Conservation (phyloP, 345 rosid species). For the Rhizophora apiculata region DNA sequence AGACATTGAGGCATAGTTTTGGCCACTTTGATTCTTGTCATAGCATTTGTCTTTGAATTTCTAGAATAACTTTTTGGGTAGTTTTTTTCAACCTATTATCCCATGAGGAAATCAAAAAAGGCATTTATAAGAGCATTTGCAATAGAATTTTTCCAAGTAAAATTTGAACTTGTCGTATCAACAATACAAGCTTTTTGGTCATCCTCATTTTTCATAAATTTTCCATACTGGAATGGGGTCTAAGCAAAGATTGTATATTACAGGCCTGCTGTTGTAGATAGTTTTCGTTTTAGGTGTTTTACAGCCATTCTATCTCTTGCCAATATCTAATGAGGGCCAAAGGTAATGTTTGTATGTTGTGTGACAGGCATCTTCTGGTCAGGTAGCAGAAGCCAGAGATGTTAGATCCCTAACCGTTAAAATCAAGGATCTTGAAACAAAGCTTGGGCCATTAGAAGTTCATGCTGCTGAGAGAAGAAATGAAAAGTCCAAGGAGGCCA, state of each 20-base stretch:
- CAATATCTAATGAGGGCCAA: slow-evolving; percentile 8
- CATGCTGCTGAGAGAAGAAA: slow-evolving; percentile 1
- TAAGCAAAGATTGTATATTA: not conserved
- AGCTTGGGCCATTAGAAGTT: slow-evolving; percentile 53
- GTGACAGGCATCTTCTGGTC: slow-evolving; percentile 45
- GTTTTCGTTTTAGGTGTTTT: not conserved
- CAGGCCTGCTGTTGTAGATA: not conserved
- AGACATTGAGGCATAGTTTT: not conserved
- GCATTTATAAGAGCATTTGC: not conserved
- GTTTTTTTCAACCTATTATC: no score
- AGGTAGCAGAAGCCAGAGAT: slow-evolving; percentile 42
- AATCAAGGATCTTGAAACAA: slow-evolving; percentile 65
- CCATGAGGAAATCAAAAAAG: not conserved
- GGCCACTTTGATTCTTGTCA: not conserved
- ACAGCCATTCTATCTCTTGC: not conserved
- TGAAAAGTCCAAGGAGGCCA: slow-evolving; percentile 8
- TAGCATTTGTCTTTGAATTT: no score
- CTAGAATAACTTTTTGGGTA: no score
- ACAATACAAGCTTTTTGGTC: not conserved
- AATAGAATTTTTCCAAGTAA: not conserved
- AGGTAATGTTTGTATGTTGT: slow-evolving; percentile 5
- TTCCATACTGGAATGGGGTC: not conserved
- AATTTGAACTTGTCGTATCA: not conserved
- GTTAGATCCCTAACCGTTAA: slow-evolving; percentile 50
- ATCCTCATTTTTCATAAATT: not conserved